Percentiles rank a stretch among this genome's conserved stretches.
Conservation (phyloP, 2,329 filamentous ascomycete species). For the Venturia aucupariae region DNA sequence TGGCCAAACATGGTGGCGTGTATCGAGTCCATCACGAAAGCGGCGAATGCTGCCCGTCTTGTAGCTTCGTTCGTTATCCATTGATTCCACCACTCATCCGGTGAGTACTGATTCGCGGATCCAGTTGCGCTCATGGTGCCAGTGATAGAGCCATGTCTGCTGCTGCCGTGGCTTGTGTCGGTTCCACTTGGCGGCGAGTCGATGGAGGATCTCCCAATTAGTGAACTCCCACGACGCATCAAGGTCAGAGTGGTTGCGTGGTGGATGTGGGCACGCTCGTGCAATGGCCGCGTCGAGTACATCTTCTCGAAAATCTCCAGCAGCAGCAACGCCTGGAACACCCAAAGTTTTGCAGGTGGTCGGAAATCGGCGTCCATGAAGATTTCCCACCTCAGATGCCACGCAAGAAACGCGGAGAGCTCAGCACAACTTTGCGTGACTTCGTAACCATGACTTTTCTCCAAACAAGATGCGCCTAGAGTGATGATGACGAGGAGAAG, state of each 20-base stretch:
- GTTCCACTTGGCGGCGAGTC: slow-evolving; percentile 73
- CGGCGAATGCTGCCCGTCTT: slow-evolving; percentile 79
- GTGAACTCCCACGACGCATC: slow-evolving; percentile 85
- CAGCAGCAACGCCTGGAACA: slow-evolving; percentile 83
- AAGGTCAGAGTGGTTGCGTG: slow-evolving; percentile 91
- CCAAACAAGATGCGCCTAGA: slow-evolving; percentile 81
- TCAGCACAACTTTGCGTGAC: slow-evolving; percentile 69
- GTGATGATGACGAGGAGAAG: slow-evolving; percentile 83
- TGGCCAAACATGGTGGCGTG: slow-evolving; percentile 98
- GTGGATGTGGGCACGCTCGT: slow-evolving; percentile 92
- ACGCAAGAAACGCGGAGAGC: slow-evolving; percentile 80
- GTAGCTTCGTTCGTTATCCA: slow-evolving; percentile 96
- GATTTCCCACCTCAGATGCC: slow-evolving; percentile 91
- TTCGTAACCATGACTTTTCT: slow-evolving; percentile 67
- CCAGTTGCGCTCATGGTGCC: slow-evolving; percentile 21
- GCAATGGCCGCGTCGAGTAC: slow-evolving; percentile 84
- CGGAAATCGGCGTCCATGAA: slow-evolving; percentile 87
- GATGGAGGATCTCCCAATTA: slow-evolving; percentile 75
- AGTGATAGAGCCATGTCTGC: slow-evolving; percentile 32
- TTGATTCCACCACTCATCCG: slow-evolving; percentile 88
- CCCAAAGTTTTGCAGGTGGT: slow-evolving; percentile 89
- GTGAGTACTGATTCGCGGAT: slow-evolving; percentile 44
- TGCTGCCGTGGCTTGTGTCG: slow-evolving; percentile 43
- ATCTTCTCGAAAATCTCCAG: slow-evolving; percentile 96
- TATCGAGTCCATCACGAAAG: slow-evolving; percentile 90